phyloP scores from a whole-genome alignment of 306 rosid genomes.

The Vigna mungo region DNA sequence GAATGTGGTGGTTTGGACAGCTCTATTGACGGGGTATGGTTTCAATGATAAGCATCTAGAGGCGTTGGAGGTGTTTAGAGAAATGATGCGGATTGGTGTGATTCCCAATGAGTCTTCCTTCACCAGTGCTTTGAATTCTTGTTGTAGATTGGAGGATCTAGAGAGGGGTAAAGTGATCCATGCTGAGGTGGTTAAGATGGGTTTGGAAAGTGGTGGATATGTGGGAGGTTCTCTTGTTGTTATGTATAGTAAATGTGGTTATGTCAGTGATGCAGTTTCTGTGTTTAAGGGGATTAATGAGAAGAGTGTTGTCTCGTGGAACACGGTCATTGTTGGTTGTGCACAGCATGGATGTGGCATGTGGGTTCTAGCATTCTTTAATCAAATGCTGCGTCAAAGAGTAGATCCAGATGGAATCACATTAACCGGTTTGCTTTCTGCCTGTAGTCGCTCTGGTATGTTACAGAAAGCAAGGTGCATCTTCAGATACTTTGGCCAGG shows the following conservation, averaged over 20 bases:
- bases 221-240: conserved; percentile 79
- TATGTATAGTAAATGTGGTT: conserved; percentile 84
- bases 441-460: conserved; percentile 86
- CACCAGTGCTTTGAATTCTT: conserved; percentile 87
- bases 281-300: conserved; percentile 59
- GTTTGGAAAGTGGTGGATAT: conserved; percentile 62
- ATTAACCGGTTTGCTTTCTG: conserved; percentile 78
- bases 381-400: conserved; percentile 65
- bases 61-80: conserved; percentile 66
- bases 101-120: conserved; percentile 84
- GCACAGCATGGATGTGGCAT: conserved; percentile 76
- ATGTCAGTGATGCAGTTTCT: conserved; percentile 60
- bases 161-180: conserved; percentile 73
- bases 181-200: conserved; percentile 57
- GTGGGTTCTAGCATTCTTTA: conserved; percentile 66
- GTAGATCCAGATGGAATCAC: conserved; percentile 79
- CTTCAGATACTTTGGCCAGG: conserved; percentile 56
- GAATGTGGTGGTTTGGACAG: conserved; percentile 88
- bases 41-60: conserved; percentile 56
- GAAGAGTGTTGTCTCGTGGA: conserved; percentile 84
- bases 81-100: conserved; percentile 56
- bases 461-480: conserved; percentile 72
- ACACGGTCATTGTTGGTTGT: conserved; percentile 75
- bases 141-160: conserved; percentile 77
- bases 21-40: conserved; percentile 80